Evolutionary conservation across 2,329 filamentous ascomycete genomes (phyloP).

Genomic region (Trichophyton schoenleinii): DNA sequence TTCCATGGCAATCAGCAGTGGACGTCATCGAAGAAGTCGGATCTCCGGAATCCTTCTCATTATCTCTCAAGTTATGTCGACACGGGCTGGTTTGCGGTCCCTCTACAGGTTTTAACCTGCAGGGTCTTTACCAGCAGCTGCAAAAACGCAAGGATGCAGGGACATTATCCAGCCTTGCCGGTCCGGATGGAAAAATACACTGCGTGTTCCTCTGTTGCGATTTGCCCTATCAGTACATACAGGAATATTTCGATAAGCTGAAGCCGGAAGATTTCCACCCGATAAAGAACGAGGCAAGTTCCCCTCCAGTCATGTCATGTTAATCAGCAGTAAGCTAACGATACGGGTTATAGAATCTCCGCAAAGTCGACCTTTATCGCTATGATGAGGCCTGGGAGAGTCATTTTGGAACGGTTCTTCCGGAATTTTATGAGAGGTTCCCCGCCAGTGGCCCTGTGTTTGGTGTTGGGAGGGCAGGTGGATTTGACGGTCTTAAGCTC

Average conservation of each 20-base stretch:
- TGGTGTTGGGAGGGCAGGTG: not conserved
- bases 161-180: constrained; percentile 34
- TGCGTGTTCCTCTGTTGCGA: constrained; percentile 53
- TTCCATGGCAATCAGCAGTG: constrained; percentile 46
- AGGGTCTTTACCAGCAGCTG: constrained; percentile 41
- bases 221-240: constrained; percentile 50
- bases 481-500: not conserved
- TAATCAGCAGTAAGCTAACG: not conserved
- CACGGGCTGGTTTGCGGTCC: constrained; percentile 49
- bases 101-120: constrained; percentile 47
- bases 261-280: constrained; percentile 37
- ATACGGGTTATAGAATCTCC: constrained; percentile 28
- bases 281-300: constrained; percentile 36
- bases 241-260: constrained; percentile 48
- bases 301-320: not conserved
- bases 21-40: constrained; percentile 46
- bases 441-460: not conserved
- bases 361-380: constrained; percentile 40
- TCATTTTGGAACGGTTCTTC: constrained; percentile 22
- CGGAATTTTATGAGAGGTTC: constrained; percentile 23
- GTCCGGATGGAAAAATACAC: constrained; percentile 35
- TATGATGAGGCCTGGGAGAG: constrained; percentile 44
- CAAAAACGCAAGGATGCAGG: constrained; percentile 37
- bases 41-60: constrained; percentile 41
- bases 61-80: constrained; percentile 44